phyloP scores from a whole-genome alignment of 1,139 yeast species.

The Saccharomyces hybrid region DNA sequence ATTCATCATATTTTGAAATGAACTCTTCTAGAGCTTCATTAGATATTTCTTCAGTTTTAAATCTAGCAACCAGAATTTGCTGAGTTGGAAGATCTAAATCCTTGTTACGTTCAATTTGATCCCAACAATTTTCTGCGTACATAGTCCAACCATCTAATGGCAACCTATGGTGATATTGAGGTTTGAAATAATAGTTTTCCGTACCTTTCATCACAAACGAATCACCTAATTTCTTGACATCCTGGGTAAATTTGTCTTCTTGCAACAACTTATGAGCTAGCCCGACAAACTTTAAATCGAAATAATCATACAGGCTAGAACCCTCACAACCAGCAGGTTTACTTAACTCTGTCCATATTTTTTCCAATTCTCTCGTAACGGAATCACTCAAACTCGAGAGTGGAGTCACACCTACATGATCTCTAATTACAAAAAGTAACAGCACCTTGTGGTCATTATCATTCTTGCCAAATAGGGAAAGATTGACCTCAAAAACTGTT shows the following conservation, averaged over 20 bases:
- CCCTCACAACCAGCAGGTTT: constrained; percentile 60
- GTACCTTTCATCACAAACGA: constrained; percentile 29
- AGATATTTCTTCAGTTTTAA: constrained; percentile 85
- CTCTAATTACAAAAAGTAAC: constrained; percentile 82
- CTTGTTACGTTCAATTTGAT: constrained; percentile 83
- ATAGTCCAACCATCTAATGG: constrained; percentile 96
- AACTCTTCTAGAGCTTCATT: constrained; percentile 29
- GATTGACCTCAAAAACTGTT: constrained; percentile 92
- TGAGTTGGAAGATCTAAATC: constrained; percentile 95
- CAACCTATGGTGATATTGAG: constrained; percentile 70
- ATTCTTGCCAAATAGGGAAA: constrained; percentile 54
- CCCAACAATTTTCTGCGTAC: constrained; percentile 90
- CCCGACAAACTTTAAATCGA: constrained; percentile 75
- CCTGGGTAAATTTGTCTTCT: constrained; percentile 59
- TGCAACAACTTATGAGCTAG: constrained; percentile 81
- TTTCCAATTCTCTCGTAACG: constrained; percentile 57
- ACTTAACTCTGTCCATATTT: constrained; percentile 69
- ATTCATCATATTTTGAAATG: constrained; percentile 14
- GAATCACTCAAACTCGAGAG: constrained; percentile 62
- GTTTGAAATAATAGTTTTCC: constrained; percentile 45
- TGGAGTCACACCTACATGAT: constrained; percentile 85
- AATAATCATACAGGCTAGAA: constrained; percentile 59
- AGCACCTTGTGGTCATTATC: constrained; percentile 54
- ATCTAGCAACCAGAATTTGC: constrained; percentile 87
- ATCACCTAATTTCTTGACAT: constrained; percentile 59